Evolutionary conservation across 2,329 filamentous ascomycete species (phyloP).

Genomic region (Clarireedia sp.): DNA sequence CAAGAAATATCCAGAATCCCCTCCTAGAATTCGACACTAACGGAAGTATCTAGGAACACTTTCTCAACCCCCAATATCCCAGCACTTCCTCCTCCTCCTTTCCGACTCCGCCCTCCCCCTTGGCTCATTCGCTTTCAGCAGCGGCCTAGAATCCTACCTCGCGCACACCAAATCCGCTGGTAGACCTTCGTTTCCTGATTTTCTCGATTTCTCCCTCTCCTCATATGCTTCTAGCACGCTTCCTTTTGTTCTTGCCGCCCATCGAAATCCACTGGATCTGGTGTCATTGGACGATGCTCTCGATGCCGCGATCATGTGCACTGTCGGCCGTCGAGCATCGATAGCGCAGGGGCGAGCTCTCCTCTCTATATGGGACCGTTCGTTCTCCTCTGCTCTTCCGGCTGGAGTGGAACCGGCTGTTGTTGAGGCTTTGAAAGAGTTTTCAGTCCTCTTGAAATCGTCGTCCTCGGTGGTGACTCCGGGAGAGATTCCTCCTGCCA

Average conservation of each 20-base stretch:
- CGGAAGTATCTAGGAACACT: not conserved
- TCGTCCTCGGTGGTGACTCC: constrained; percentile 14
- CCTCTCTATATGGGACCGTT: constrained; percentile 68
- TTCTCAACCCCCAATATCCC: constrained; percentile 13
- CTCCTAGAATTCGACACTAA: too few species aligned
- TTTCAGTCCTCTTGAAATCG: constrained; percentile 21
- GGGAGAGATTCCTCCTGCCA: constrained; percentile 35
- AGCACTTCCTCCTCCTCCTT: constrained; percentile 67
- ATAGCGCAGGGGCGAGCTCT: constrained; percentile 69
- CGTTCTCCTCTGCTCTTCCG: constrained; percentile 41
- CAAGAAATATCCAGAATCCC: not conserved
- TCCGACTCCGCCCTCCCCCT: constrained; percentile 76
- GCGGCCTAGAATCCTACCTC: constrained; percentile 73
- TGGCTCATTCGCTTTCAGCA: constrained; percentile 82
- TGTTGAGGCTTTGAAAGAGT: constrained; percentile 21
- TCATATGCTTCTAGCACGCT: constrained; percentile 66
- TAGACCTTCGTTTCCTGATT: constrained; percentile 47
- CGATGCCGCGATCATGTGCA: constrained; percentile 69
- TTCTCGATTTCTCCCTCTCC: constrained; percentile 62
- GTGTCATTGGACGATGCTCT: constrained; percentile 62
- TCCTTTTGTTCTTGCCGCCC: constrained; percentile 65
- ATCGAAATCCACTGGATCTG: constrained; percentile 46
- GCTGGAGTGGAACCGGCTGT: constrained; percentile 14
- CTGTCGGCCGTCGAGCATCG: constrained; percentile 69
- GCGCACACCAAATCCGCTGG: constrained; percentile 48